phyloP scores from a whole-genome alignment of 495 filamentous ascomycete genomes.

The Penicillium macrosclerotiorum region DNA sequence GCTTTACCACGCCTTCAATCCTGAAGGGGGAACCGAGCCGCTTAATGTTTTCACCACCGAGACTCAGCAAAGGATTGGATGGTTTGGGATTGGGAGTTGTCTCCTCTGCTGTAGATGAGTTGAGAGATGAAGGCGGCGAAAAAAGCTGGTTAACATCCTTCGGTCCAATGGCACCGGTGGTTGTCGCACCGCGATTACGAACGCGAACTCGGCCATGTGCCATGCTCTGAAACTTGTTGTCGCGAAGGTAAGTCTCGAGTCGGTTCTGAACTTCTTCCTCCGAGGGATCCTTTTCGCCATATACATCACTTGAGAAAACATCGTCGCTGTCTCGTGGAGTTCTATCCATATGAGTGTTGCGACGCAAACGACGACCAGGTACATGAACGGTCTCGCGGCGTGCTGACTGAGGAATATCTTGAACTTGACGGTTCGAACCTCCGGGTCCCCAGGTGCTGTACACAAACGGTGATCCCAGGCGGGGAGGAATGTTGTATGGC shows the following conservation, averaged over 20 bases:
- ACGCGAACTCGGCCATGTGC: conserved; percentile 49
- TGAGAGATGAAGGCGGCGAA: conserved; percentile 44
- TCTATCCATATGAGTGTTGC: conserved; percentile 45
- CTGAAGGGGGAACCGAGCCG: conserved; percentile 55
- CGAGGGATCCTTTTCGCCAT: conserved; percentile 46
- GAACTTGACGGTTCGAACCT: conserved; percentile 31
- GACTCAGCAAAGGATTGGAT: conserved; percentile 28
- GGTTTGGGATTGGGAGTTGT: conserved; percentile 24
- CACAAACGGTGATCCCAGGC: conserved; percentile 56
- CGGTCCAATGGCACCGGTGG: conserved; percentile 34
- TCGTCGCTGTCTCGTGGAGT: conserved; percentile 53
- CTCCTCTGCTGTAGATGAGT: conserved; percentile 34
- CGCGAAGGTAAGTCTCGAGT: conserved; percentile 48
- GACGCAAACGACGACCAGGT: conserved; percentile 44
- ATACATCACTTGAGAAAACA: conserved; percentile 42
- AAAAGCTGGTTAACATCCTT: conserved; percentile 47
- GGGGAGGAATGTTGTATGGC: conserved; percentile 29
- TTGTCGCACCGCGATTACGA: conserved; percentile 50
- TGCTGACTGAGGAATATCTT: conserved; percentile 29
- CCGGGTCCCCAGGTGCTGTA: conserved; percentile 58
- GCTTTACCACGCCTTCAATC: conserved; percentile 29
- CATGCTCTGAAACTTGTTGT: conserved; percentile 42
- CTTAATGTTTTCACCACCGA: conserved; percentile 40
- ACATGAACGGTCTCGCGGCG: conserved; percentile 46
- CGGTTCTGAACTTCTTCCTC: conserved; percentile 44